Percentiles rank a stretch among this genome's conserved stretches.
These are phyloP conservation scores for Phialophora chinensis DNA, from an alignment of 2,329 filamentous ascomycete genomes.

Conservation along the genomic window DNA sequence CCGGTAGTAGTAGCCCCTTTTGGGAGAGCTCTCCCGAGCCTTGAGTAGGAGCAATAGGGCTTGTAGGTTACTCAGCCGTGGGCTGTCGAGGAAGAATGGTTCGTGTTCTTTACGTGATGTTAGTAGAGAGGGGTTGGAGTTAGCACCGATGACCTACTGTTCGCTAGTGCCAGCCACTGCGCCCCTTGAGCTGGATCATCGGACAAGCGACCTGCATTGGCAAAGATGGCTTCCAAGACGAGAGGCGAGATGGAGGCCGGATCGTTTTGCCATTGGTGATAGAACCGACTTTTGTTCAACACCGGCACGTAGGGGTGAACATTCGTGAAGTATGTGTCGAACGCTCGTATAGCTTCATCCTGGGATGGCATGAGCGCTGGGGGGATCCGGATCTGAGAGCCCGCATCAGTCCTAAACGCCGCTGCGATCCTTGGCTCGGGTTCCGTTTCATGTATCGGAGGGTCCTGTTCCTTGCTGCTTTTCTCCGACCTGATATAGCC, in stretches of 20 bases:
- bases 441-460: slow-evolving; percentile 70
- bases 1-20: slow-evolving; percentile 92
- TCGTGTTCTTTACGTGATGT: slow-evolving; percentile 73
- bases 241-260: slow-evolving; percentile 86
- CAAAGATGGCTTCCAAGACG: slow-evolving; percentile 87
- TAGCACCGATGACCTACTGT: slow-evolving; percentile 62
- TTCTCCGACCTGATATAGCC: slow-evolving; percentile 79
- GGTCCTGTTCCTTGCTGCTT: slow-evolving; percentile 59
- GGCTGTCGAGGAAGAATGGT: slow-evolving; percentile 91
- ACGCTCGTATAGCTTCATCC: slow-evolving; percentile 79
- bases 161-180: slow-evolving; percentile 90
- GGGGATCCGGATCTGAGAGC: slow-evolving; percentile 83
- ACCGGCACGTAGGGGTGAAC: slow-evolving; percentile 94
- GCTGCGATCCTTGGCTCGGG: slow-evolving; percentile 71
- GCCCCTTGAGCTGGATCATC: slow-evolving; percentile 84
- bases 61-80: slow-evolving; percentile 88
- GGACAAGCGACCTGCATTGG: slow-evolving; percentile 81
- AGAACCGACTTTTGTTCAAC: slow-evolving; percentile 79
- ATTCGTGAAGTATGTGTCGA: slow-evolving; percentile 86
- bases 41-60: slow-evolving; percentile 87
- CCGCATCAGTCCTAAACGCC: slow-evolving; percentile 70
- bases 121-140: slow-evolving; percentile 22
- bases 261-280: slow-evolving; percentile 86
- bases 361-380: slow-evolving; percentile 92
- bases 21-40: slow-evolving; percentile 87